Conservation (phyloP, 1,284 basidiomycete species). For the Phellopilus nigrolimitatus region DNA sequence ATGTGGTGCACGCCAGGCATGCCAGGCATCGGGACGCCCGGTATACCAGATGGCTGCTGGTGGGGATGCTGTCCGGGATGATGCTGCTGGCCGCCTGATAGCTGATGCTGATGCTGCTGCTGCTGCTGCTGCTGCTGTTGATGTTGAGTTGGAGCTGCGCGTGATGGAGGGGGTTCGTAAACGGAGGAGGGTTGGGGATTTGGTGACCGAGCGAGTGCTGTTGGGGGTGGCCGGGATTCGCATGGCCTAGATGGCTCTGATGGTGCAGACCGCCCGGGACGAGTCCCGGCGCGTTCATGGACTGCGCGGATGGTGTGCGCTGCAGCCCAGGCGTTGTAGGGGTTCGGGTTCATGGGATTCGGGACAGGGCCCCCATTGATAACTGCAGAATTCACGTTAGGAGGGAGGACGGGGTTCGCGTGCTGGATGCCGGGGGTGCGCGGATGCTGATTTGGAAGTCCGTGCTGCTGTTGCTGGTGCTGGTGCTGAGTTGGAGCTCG, state of each 20-base stretch:
- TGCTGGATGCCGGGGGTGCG: constrained; percentile 8
- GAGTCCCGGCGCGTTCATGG: constrained; percentile 3
- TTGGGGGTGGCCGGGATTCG: constrained; percentile 10
- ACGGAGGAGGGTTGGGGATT: constrained; percentile 3
- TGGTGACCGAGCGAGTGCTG: constrained; percentile 11
- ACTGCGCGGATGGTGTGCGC: constrained; percentile 11
- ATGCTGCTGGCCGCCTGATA: constrained; percentile 9
- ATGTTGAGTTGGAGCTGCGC: constrained; percentile 14
- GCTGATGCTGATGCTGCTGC: constrained; percentile 7
- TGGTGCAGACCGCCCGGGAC: constrained; percentile 6
- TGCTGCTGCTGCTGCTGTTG: too few relatives aligned
- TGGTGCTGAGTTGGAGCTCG: too few relatives aligned
- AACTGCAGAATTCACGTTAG: not conserved
- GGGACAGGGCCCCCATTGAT: not conserved
- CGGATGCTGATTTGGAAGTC: constrained; percentile 4
- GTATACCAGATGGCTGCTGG: constrained; percentile 3
- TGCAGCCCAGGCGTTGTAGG: constrained; percentile 6
- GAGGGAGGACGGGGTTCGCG: constrained; percentile 8
- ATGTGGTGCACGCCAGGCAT: constrained; percentile 2
- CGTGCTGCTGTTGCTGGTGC: constrained; percentile 13
- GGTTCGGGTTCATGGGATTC: constrained; percentile 7
- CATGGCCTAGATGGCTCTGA: constrained; percentile 5
- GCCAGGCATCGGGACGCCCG: constrained; percentile 3
- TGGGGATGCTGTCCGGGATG: constrained; percentile 4
- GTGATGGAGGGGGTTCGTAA: constrained; percentile 8